Conservation (phyloP, 192 early-diverging fungal species). For the Coemansia sp. region DNA sequence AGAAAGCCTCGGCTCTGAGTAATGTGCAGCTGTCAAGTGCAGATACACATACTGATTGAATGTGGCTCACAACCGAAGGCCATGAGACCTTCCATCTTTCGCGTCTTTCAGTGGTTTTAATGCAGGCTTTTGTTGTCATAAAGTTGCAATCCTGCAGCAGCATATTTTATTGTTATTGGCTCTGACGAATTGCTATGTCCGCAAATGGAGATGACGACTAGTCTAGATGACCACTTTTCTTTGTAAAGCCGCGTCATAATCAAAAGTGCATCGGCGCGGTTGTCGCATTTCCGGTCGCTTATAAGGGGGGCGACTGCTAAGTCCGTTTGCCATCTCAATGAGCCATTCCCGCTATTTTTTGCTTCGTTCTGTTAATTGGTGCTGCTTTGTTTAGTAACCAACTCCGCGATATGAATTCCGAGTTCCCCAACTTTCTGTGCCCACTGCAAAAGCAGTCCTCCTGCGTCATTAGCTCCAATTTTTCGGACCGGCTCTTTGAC, state of each 20-base stretch:
- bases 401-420: conserved; percentile 10
- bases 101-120: not conserved
- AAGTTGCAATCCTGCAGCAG: not conserved
- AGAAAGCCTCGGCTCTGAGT: not conserved
- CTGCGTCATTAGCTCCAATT: not conserved
- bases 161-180: too few relatives aligned
- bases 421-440: not conserved
- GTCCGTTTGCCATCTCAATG: not conserved
- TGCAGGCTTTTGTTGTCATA: not conserved
- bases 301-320: not conserved
- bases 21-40: not conserved
- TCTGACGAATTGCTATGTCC: too few relatives aligned
- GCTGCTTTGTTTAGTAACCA: conserved; percentile 7
- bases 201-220: too few relatives aligned
- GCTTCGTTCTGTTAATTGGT: not conserved
- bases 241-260: not conserved
- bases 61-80: not conserved
- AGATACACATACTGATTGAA: not conserved
- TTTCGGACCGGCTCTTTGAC: too few relatives aligned
- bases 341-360: not conserved
- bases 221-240: not conserved
- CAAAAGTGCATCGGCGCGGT: not conserved
- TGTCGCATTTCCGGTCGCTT: not conserved
- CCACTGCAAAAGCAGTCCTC: not conserved
- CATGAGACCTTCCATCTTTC: conserved; percentile 1